Conservation (phyloP, 305 asterid genomes). For the Ilex paraguariensis region DNA sequence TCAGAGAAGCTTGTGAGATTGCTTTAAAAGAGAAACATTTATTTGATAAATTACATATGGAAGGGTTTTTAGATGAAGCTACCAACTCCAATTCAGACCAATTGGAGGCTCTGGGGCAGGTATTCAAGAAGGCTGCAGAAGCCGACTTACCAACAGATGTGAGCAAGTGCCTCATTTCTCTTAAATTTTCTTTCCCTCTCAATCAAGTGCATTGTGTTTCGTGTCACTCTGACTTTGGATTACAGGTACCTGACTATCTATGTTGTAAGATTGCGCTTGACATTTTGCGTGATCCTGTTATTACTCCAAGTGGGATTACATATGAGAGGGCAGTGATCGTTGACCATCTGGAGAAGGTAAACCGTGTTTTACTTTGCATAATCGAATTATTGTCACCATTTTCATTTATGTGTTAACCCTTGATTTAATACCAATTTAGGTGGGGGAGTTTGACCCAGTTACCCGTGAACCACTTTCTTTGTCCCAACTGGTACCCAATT, state of each 20-base stretch:
- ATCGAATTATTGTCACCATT: not conserved
- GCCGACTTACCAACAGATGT: conserved; percentile 69
- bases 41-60: conserved; percentile 29
- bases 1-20: conserved; percentile 65
- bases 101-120: conserved; percentile 44
- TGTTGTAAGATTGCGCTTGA: conserved; percentile 84
- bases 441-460: conserved; percentile 79
- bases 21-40: conserved; percentile 65
- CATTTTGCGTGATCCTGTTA: conserved; percentile 87
- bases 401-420: not conserved
- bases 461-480: conserved; percentile 60
- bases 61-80: conserved; percentile 56
- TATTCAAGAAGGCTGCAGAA: conserved; percentile 60
- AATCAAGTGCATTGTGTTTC: too few relatives aligned
- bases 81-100: conserved; percentile 26
- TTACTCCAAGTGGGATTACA: conserved; percentile 84
- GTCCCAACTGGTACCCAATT: conserved; percentile 70
- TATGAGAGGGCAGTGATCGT: conserved; percentile 86
- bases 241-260: conserved; percentile 83
- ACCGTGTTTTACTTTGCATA: conserved; percentile 2
- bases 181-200: not conserved
- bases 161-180: conserved; percentile 11
- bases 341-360: conserved; percentile 72
- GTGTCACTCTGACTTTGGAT: conserved; percentile 16
- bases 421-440: conserved; percentile 36